Conservation (phyloP, 75 land plant genomes). For the Adiantum capillusveneris region DNA sequence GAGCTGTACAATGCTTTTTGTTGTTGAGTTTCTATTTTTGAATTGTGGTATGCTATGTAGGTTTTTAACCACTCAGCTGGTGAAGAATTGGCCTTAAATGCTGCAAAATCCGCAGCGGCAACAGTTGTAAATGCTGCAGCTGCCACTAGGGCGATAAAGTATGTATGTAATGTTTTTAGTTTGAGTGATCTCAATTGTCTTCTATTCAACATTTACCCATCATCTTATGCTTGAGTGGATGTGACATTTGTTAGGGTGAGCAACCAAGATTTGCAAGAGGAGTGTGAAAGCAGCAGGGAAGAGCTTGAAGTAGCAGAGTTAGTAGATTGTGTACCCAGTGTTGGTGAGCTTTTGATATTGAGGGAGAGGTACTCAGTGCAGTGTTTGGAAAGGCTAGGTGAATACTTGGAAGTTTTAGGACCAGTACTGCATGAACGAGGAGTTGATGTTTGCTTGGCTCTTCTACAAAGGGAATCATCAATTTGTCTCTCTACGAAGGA, state of each 20-base stretch:
- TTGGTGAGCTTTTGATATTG: constrained; percentile 43
- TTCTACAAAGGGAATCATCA: constrained; percentile 56
- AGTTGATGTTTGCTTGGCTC: constrained; percentile 90
- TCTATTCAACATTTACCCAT: too few species aligned
- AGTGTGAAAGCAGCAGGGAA: constrained; percentile 20
- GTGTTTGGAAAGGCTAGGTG: constrained; percentile 81
- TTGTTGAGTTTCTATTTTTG: too few species aligned
- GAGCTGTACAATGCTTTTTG: too few species aligned
- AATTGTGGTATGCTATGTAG: constrained; percentile 20
- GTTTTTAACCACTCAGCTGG: constrained; percentile 41
- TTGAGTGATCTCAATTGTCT: too few species aligned
- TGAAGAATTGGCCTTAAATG: constrained; percentile 64
- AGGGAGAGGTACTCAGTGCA: constrained; percentile 80
- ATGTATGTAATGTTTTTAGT: neutral
- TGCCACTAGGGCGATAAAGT: constrained; percentile 57
- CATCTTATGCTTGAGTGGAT: too few species aligned
- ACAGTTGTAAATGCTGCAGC: constrained; percentile 91
- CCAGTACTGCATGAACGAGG: constrained; percentile 95
- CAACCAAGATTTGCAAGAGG: constrained; percentile 20
- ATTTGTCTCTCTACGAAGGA: constrained; percentile 25
- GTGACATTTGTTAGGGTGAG: constrained; percentile 5
- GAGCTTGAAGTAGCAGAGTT: constrained; percentile 30
- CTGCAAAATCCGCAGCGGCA: constrained; percentile 83
- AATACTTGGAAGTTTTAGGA: constrained; percentile 91
- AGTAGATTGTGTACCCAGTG: constrained; percentile 36